Evolutionary conservation across 2,329 filamentous ascomycete species (phyloP).

Genomic region (Botrytis pseudocinerea): DNA sequence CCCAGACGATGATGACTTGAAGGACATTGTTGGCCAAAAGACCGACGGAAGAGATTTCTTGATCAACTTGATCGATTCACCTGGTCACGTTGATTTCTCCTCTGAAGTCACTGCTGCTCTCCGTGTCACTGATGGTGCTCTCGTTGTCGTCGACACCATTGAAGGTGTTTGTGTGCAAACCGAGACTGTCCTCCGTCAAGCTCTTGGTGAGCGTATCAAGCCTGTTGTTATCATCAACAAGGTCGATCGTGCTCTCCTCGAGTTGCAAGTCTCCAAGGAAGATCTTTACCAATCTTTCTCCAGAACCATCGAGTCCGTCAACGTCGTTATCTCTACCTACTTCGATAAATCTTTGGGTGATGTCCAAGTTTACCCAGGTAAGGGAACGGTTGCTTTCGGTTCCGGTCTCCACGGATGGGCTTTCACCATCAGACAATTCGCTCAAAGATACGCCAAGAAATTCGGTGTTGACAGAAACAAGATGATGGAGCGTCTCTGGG

Average conservation of each 20-base stretch:
- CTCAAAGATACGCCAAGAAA: slow-evolving; percentile 96
- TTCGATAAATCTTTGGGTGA: slow-evolving; percentile 96
- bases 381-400: slow-evolving; percentile 97
- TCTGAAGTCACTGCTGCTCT: slow-evolving; percentile 99
- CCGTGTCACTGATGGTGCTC: slow-evolving; percentile 98
- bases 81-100: slow-evolving; percentile 99
- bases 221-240: slow-evolving; percentile 99
- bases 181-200: slow-evolving; percentile 98
- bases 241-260: slow-evolving; percentile 98
- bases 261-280: slow-evolving; percentile 98
- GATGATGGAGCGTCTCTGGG: slow-evolving; percentile 99
- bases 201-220: slow-evolving; percentile 99
- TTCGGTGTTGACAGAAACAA: slow-evolving; percentile 99
- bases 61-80: slow-evolving; percentile 99
- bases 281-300: slow-evolving; percentile 99
- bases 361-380: slow-evolving; percentile 97
- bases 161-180: slow-evolving; percentile 99
- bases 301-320: slow-evolving; percentile 99
- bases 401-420: slow-evolving; percentile 99
- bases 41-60: slow-evolving; percentile 94
- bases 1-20: slow-evolving; percentile 78
- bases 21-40: slow-evolving; percentile 89
- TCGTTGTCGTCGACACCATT: slow-evolving; percentile 99
- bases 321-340: slow-evolving; percentile 99
- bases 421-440: slow-evolving; percentile 99